Evolutionary conservation across 2,329 filamentous ascomycete species (phyloP).

Genomic region (Colletotrichum sp.): DNA sequence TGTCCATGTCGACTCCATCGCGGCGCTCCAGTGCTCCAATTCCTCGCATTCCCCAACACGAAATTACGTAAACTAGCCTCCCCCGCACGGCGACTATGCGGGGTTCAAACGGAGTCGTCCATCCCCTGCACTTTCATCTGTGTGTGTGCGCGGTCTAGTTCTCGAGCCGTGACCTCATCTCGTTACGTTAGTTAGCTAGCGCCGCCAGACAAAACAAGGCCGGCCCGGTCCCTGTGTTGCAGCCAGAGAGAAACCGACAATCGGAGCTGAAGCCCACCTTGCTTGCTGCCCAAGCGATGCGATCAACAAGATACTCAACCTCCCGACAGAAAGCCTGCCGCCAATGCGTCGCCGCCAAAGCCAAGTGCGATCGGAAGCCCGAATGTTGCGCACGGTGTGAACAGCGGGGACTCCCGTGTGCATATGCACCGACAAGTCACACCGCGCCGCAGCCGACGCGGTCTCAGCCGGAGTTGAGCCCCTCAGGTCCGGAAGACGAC

Average conservation of each 20-base stretch:
- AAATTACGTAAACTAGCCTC: background rate
- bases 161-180: background rate
- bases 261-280: background rate
- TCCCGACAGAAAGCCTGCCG: slow-evolving; percentile 46
- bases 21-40: background rate
- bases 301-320: slow-evolving; percentile 34
- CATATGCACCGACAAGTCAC: slow-evolving; percentile 27
- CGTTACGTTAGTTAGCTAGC: background rate
- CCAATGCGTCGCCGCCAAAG: slow-evolving; percentile 40
- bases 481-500: background rate
- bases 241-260: background rate
- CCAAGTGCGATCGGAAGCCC: slow-evolving; percentile 42
- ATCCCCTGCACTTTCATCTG: background rate
- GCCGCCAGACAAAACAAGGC: background rate
- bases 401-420: slow-evolving; percentile 31
- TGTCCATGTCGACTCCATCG: background rate
- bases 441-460: background rate
- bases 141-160: background rate
- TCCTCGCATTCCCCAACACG: background rate
- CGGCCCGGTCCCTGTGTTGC: background rate
- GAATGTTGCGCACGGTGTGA: slow-evolving; percentile 37
- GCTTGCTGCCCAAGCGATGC: background rate
- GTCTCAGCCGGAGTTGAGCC: background rate
- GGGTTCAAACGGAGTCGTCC: background rate
- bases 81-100: background rate